Evolutionary conservation across 2,329 filamentous ascomycete genomes (phyloP).

Genomic region (Onygenales sp.): DNA sequence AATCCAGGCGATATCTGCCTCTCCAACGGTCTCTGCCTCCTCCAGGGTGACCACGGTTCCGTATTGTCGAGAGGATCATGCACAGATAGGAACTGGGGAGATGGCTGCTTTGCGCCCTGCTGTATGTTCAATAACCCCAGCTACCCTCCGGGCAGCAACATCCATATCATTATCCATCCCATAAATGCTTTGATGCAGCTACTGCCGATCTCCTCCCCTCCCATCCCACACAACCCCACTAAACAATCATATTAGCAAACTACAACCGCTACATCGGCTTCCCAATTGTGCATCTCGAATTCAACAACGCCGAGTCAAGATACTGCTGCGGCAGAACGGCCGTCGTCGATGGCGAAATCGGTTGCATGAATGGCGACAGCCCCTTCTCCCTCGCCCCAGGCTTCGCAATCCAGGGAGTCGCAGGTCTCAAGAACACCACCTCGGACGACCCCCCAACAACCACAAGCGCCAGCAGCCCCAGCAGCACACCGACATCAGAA

Average conservation of each 20-base stretch:
- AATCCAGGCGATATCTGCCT: slow-evolving; percentile 17
- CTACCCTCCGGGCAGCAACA: too few relatives aligned
- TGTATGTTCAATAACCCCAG: neutral
- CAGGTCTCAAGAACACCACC: neutral
- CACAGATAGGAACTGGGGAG: slow-evolving; percentile 21
- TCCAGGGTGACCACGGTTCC: slow-evolving; percentile 15
- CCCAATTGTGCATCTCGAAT: neutral
- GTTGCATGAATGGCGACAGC: neutral
- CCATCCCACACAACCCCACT: too few relatives aligned
- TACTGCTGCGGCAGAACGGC: neutral
- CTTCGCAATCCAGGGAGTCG: too few relatives aligned
- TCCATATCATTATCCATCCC: too few relatives aligned
- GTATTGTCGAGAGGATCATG: slow-evolving; percentile 19
- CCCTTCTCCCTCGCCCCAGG: neutral
- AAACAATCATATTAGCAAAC: too few relatives aligned
- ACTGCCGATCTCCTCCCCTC: too few relatives aligned
- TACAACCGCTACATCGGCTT: neutral
- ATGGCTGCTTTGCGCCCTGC: slow-evolving; percentile 15
- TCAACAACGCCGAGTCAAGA: too few relatives aligned
- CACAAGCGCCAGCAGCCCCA: neutral
- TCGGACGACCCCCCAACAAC: neutral
- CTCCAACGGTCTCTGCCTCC: slow-evolving; percentile 22
- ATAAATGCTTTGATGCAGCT: too few relatives aligned
- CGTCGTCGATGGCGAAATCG: neutral
- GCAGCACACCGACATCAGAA: neutral